Percentiles rank a stretch among this genome's conserved stretches.
phyloP scores from a whole-genome alignment of 225 moss, liverwort and hornwort species.

The Bryum argenteum region DNA sequence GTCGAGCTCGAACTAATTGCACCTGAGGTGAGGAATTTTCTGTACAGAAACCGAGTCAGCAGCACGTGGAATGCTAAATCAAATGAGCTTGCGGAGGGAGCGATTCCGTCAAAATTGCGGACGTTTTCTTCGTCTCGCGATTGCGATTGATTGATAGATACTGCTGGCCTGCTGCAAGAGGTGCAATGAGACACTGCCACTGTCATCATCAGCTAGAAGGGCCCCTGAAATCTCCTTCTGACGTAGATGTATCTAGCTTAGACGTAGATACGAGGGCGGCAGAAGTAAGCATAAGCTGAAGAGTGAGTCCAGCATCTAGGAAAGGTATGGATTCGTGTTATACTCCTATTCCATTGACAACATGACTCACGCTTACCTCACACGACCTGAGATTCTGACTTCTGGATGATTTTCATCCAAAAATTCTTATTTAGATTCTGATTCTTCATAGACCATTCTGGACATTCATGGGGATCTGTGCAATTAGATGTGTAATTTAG shows the following conservation, averaged over 20 bases:
- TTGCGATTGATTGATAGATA: neutral
- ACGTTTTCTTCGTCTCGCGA: neutral
- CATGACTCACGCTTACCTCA: no score
- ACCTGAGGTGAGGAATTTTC: neutral
- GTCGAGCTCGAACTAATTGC: constrained; percentile 14
- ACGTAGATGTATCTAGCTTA: fast-evolving
- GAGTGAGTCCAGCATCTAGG: neutral
- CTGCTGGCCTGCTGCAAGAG: neutral
- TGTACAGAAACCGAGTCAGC: neutral
- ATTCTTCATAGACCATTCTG: no score
- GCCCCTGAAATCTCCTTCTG: fast-evolving
- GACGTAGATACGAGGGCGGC: neutral
- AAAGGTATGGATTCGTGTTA: fast-evolving
- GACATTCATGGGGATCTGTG: no score
- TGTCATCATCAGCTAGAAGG: neutral
- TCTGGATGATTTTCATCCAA: no score
- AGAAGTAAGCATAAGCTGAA: neutral
- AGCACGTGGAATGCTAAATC: neutral
- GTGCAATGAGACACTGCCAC: constrained; percentile 2
- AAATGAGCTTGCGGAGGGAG: neutral
- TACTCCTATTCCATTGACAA: no score
- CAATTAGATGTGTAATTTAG: no score
- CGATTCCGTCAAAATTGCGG: neutral
- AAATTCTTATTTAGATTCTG: no score
- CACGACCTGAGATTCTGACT: no score